Evolutionary conservation across 78 protist species (phyloP), one percentile per base, ranked within the genome.

Genomic region (Polysphondylium violaceum): DNA sequence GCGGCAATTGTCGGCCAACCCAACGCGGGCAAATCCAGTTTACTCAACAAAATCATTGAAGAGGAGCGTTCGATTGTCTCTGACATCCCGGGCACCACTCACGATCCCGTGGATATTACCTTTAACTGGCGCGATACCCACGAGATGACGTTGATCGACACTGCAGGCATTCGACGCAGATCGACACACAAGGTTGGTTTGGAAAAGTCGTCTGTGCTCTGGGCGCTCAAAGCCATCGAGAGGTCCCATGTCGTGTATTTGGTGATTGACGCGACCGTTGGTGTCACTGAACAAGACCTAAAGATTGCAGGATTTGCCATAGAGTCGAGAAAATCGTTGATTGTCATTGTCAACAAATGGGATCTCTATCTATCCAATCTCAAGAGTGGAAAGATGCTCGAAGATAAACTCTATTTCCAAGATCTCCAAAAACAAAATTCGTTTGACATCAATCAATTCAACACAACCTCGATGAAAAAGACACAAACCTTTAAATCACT

Each of bases 1-100:
- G 76, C 92, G 3, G 77, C 96, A 38, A 90, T 94, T 23, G 91
- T 89, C 21, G 96, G 96, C 21, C 87, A 78, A 38, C 96, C 96
- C 1, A 94, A 94, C 36, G 96, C 90, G 7, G 96, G 96, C 21
- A 94, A 94, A 76, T 86, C 93, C 1, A 72, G 92, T 40, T 21
- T 90, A 51, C 36, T 94, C 33, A 94, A 94, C 61, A 64, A 44
- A 21, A 51, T 94, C 61, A 74, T 83, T 6, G 86, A 74, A 0
- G 78, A 76, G 71, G 78, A 94, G 72, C 53, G 96, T 19, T 4
- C 83, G 3, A 91, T 89, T 0, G 96, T 94, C 3, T 59, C 87
- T 1, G 90, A 74, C 21, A 33, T 73, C 2, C 58, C 91, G 17
- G 96, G 96, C 38, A 94, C 96, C 6, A 94, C 96, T n/a, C 94